These are phyloP conservation scores for Fraxinus quadrangulata DNA, from an alignment of 257 asterid genomes.

Conservation along the genomic window DNA sequence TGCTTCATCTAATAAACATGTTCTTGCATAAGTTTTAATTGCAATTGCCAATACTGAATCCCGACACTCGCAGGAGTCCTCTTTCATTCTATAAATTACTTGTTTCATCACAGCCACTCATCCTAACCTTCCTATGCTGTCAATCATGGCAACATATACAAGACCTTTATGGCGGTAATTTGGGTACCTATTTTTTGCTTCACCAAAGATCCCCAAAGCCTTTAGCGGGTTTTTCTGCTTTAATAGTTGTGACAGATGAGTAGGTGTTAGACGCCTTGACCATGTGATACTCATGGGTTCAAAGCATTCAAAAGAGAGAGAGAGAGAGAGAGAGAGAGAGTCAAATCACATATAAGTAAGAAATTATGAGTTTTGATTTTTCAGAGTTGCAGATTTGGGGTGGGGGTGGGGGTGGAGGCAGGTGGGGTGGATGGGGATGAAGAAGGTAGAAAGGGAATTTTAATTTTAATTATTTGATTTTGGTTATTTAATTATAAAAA, in stretches of 20 bases:
- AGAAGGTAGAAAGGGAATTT: no score
- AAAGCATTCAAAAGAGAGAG: conserved; percentile 7
- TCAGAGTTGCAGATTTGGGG: no score
- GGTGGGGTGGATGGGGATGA: no score
- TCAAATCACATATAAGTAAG: no score
- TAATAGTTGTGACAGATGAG: conserved; percentile 64
- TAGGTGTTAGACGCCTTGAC: conserved; percentile 79
- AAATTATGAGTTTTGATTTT: no score
- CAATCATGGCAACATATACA: conserved; percentile 70
- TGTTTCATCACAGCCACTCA: conserved; percentile 68
- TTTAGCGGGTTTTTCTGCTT: conserved; percentile 77
- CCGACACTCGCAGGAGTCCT: conserved; percentile 74
- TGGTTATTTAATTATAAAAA: no score
- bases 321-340: no score
- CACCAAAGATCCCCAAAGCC: conserved; percentile 70
- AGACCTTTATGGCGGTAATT: conserved; percentile 76
- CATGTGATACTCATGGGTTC: conserved; percentile 66
- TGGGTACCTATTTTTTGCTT: conserved; percentile 66
- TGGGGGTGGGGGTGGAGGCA: no score
- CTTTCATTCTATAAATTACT: conserved; percentile 61
- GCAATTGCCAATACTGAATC: conserved; percentile 61
- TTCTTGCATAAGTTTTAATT: conserved; percentile 56
- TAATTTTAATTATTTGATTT: no score
- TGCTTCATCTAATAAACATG: conserved; percentile 68
- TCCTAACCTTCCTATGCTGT: conserved; percentile 64